A percentile compares a stretch with the other conserved stretches of the same genome.
Conservation (phyloP, 257 asterid species). For the Solanum paucissectum region DNA sequence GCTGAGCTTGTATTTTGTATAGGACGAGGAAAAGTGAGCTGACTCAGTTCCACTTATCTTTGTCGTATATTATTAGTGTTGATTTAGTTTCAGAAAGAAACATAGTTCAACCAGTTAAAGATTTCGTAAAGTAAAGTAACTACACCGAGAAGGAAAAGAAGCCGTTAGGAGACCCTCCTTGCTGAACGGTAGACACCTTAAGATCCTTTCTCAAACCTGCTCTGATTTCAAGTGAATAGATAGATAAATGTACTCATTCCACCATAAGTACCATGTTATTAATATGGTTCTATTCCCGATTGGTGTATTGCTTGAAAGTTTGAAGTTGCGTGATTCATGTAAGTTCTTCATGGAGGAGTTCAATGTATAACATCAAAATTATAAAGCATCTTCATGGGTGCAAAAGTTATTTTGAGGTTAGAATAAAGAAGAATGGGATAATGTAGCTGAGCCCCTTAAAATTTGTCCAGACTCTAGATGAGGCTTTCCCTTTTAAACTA, state of each 20-base stretch:
- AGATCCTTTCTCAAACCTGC: background rate
- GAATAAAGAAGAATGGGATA: background rate
- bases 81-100: background rate
- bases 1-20: background rate
- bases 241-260: background rate
- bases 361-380: background rate
- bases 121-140: background rate
- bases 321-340: background rate
- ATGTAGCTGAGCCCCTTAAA: background rate
- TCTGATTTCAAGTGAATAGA: background rate
- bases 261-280: background rate
- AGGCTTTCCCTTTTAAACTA: background rate
- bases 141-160: background rate
- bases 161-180: background rate
- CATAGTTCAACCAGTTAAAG: background rate
- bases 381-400: background rate
- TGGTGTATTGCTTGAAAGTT: background rate
- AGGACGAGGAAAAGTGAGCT: background rate
- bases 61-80: background rate
- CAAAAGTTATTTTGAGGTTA: background rate
- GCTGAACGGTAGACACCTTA: background rate
- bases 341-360: background rate
- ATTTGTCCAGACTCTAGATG: background rate
- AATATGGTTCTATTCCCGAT: background rate
- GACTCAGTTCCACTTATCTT: background rate